Base-by-base conservation (phyloP, 345 rosid genomes). In the Citrus reticulata region DNA sequence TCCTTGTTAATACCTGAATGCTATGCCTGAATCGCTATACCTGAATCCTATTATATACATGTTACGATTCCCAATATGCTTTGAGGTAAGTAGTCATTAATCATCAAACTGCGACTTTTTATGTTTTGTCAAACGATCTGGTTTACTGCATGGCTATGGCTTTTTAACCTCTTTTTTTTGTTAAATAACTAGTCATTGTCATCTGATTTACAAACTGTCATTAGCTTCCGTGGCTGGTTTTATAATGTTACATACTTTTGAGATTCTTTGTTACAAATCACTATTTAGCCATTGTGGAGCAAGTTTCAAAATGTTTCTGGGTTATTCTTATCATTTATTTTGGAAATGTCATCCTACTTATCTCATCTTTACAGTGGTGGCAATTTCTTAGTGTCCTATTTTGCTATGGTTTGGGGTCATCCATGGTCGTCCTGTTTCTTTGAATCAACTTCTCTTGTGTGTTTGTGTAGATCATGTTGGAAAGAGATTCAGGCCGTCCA, bases 401-500 rank as follows among this genome's bases (percentile, higher is more conserved):
- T 60, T 35, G 69, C 68, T 70, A 58, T 78, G 80, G 68, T 76
- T 83, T 80, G 76, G 73, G 20, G 25, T 76, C 78, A 74, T 77
- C 76, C 78, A 68, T 14, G 68, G 71, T 77, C 39, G 60, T 72
- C 39, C 73, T 68, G n/a, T 55, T 83, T 77, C 82, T 72, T 80
- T 69, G 78, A 76, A 69, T 87, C 82, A 82, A 80, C 76, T 85
- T 84, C 79, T 78, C 57, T 77, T 78, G 83, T 87, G 69, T 88
- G 72, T 85, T 74, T 34, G 58, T 88, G 85, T 79, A 94, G 99
- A 90, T 97, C 77, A 94, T 97, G 98, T 63, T 93, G 92, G 99
- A 94, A 85, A 94, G 97, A 84, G 98, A 94, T 75, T 91, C 95
- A 2, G 97, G 97, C 34, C 96, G 99, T 72, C 91, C 98, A 54